Conservation (phyloP, 441 rosid genomes). For the Pelargonium australe region DNA sequence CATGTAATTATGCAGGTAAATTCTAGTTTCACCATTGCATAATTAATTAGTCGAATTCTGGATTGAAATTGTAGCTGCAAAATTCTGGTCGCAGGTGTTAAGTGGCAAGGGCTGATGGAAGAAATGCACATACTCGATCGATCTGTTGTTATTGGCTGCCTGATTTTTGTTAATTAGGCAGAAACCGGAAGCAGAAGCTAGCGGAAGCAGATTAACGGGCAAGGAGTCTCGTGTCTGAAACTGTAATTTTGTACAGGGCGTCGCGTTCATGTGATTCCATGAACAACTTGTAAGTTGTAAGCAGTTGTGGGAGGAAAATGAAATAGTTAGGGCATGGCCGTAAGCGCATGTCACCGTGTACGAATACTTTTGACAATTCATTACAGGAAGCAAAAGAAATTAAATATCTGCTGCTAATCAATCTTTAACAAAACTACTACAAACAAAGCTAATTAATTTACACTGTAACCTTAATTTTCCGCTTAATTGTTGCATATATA, state of each 20-base stretch:
- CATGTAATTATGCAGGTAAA: constrained; percentile 28
- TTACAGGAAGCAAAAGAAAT: background rate
- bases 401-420: too few relatives aligned
- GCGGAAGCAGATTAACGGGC: constrained; percentile 1
- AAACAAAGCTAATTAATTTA: too few relatives aligned
- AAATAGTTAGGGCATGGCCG: constrained; percentile 3
- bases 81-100: constrained; percentile 6
- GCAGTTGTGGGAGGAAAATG: background rate
- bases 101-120: constrained; percentile 12
- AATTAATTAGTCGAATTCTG: constrained; percentile 2
- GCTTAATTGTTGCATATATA: too few relatives aligned
- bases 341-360: background rate
- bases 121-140: constrained; percentile 9
- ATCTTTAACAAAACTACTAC: too few relatives aligned
- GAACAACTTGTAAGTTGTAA: constrained; percentile 13
- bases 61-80: constrained; percentile 1
- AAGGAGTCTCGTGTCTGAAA: constrained; percentile 8
- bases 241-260: constrained; percentile 16
- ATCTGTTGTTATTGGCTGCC: constrained; percentile 13
- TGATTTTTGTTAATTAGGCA: constrained; percentile 10
- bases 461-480: too few relatives aligned
- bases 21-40: background rate
- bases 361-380: background rate
- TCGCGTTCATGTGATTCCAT: constrained; percentile 1
- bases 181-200: background rate